A percentile compares a stretch with the other conserved stretches of the same genome.
Evolutionary conservation across 305 asterid genomes (phyloP).

Genomic region (Fraxinus ornus): DNA sequence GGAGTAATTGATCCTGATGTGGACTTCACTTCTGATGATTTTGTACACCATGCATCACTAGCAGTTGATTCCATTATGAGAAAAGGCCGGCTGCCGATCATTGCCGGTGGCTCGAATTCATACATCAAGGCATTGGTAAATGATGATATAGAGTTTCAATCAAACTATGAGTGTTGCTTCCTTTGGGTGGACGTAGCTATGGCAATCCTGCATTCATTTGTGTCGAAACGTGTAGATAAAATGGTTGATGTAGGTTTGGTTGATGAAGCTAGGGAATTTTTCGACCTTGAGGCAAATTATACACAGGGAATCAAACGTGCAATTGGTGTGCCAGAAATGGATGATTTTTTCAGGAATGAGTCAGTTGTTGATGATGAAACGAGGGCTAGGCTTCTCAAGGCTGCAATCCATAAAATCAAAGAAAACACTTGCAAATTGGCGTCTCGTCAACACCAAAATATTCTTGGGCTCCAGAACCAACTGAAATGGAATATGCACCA

Average conservation of each 20-base stretch:
- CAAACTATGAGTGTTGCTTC: conserved; percentile 29
- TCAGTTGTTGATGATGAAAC: neutral
- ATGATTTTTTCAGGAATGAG: conserved; percentile 27
- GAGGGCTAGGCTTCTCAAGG: conserved; percentile 22
- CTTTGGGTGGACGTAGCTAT: conserved; percentile 38
- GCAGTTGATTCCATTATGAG: conserved; percentile 1
- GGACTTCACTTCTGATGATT: conserved; percentile 32
- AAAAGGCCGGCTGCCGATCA: conserved; percentile 34
- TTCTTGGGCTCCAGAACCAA: conserved; percentile 22
- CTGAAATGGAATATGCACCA: conserved; percentile 28
- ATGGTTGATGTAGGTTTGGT: conserved; percentile 42
- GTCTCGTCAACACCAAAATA: conserved; percentile 37
- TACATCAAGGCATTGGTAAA: conserved; percentile 36
- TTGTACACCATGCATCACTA: conserved; percentile 25
- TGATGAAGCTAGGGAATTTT: conserved; percentile 39
- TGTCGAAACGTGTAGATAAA: conserved; percentile 40
- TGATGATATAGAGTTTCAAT: conserved; percentile 22
- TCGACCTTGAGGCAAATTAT: conserved; percentile 23
- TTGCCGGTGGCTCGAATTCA: conserved; percentile 53
- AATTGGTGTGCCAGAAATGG: conserved; percentile 45
- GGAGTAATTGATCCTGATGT: conserved; percentile 33
- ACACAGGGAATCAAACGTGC: conserved; percentile 32
- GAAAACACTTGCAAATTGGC: conserved; percentile 28
- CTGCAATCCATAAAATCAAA: conserved; percentile 33
- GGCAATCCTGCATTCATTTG: conserved; percentile 18